Evolutionary conservation across 139 green algal genomes (phyloP), one percentile per base, ranked within the genome.

Genomic region (Coccomyxa sp.): DNA sequence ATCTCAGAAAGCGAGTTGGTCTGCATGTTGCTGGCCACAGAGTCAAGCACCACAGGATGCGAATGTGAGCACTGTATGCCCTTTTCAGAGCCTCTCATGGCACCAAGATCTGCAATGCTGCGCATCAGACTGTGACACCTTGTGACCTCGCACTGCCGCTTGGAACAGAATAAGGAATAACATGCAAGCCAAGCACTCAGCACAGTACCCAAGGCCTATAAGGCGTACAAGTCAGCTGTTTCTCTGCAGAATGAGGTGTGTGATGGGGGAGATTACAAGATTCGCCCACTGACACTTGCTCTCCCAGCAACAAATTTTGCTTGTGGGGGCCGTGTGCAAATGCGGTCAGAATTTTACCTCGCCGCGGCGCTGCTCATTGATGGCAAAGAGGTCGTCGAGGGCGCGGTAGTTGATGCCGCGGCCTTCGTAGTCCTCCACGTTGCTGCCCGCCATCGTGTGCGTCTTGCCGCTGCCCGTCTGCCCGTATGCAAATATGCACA

Each of bases 371-470:
- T 91, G 57, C 16, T 90, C 80, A 38, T 89, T 86, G 38, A 97
- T 88, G 7, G 86, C 63, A 57, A 98, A 98, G 1, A 98, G 90
- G 87, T 98, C 95, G 77, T 97, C 93, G 58, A 98, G 89, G 7
- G 95, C 93, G 18, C 95, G 87, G 87, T 94, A 96, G 86, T 98
- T 98, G 86, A 98, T 96, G 77, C 95, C 95, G 1, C 94, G 94
- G 12, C 89, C 92, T 1, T 79, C 81, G 28, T 85, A 82, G 23
- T 92, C 28, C 45, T 88, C 85, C 28, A 91, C 77, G 74, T 93
- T 81, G 16, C 89, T 94, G 79, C 95, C 95, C 28, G 87, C 91
- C 94, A 97, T 97, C 31, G 94, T 97, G 87, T 97, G 94, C 13
- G 94, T 97, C 86, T 97, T 97, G 76, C 94, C 94, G 31, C 83